Evolutionary conservation across 2,329 filamentous ascomycete genomes (phyloP), one percentile per base, ranked within the genome.

Genomic region (Pezicula radicicola): DNA sequence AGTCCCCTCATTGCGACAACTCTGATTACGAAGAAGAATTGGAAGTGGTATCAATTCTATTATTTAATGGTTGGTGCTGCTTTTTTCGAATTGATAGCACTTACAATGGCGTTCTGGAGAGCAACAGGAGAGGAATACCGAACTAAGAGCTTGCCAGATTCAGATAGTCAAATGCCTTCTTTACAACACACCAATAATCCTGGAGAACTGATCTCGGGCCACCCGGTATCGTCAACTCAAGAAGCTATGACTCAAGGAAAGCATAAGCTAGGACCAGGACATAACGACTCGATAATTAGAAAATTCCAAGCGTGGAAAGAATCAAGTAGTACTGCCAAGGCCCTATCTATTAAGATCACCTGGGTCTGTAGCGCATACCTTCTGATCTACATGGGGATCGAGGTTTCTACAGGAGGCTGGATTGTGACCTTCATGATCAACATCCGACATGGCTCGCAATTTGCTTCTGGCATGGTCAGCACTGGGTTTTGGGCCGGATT

Each of bases 401-500:
- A 96, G 68, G 87, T 90, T 52, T 83, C 82, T 0, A 72, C 91
- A 1, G 86, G 86, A 13, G 89, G 88, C 13, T 92, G 89, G 89
- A 85, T 95, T 55, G 86, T 90, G 46, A 87, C 86, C 18, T 42
- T 42, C 39, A 42, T 42, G 39, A 3, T 42, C 39, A 42, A 80
- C 15, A 84, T 91, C 16, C 81, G 91, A 13, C 69, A 86, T 37
- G 89, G 84, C 2, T 77, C 75, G 19, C 73, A 81, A 0, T 94
- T 94, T 62, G 77, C 83, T 2, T 86, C 87, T 33, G 90, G 91
- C 1, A 81, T 96, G 72, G 84, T 83, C 0, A 87, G 84, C 0
- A 93, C 88, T 0, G 86, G 89, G 0, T 95, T 94, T 71, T 96
- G 91, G 91, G 78, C 91, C 27, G 91, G 90, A 0, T 75, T 95